Evolutionary conservation across 2,329 filamentous ascomycete species (phyloP).

Genomic region (Trichoderma guizhouense): DNA sequence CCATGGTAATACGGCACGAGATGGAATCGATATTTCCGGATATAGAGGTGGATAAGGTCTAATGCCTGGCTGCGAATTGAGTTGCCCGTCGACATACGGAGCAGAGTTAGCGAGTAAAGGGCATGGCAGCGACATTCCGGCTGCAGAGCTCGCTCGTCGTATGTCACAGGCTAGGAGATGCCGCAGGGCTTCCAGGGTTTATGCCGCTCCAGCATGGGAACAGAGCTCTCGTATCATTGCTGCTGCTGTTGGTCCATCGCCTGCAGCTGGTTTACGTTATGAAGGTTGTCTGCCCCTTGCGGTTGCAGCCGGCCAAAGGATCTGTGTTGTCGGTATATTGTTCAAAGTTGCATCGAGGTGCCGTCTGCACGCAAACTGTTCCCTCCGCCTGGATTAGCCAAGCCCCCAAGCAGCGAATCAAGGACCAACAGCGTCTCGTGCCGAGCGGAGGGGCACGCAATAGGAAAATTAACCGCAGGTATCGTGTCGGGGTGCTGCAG

Average conservation of each 20-base stretch:
- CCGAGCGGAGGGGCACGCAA: slow-evolving; percentile 12
- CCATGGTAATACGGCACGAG: not conserved
- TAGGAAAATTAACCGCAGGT: slow-evolving; percentile 1
- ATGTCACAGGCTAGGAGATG: not conserved
- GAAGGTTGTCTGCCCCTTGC: not conserved
- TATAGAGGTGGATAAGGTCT: not conserved
- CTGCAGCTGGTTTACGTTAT: not conserved
- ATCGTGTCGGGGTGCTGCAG: not conserved
- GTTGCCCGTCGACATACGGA: not conserved
- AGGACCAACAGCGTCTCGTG: not conserved
- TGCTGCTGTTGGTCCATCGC: not conserved
- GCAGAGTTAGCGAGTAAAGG: not conserved
- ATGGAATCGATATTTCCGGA: not conserved
- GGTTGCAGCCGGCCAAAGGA: not conserved
- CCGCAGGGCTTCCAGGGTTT: not conserved
- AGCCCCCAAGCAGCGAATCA: not conserved
- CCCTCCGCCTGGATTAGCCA: not conserved
- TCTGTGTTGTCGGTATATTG: not conserved
- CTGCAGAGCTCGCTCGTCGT: not conserved
- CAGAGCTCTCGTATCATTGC: not conserved
- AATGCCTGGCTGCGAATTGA: not conserved
- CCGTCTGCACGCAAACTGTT: not conserved
- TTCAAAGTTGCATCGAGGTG: not conserved
- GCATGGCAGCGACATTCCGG: not conserved
- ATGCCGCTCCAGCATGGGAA: not conserved